A percentile compares a stretch with the other conserved stretches of the same genome.
Evolutionary conservation across 352 stramenopile genomes (phyloP).

Genomic region (Achlya hypogyna): DNA sequence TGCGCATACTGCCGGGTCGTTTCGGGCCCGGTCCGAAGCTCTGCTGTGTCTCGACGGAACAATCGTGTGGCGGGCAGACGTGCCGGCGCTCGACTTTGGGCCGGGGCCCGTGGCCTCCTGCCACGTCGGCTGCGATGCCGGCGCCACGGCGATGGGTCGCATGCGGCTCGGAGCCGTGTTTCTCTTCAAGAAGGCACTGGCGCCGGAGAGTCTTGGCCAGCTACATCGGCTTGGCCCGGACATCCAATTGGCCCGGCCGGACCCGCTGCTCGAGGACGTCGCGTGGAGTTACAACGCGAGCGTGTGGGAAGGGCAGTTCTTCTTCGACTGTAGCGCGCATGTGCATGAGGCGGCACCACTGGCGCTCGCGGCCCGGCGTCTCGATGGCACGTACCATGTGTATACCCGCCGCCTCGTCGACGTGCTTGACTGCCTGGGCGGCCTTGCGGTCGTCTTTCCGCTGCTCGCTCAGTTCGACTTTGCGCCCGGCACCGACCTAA

Average conservation of each 20-base stretch:
- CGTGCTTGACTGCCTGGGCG: conserved; percentile 17
- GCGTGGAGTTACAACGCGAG: conserved; percentile 17
- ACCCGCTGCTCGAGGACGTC: neutral
- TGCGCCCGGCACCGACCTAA: conserved; percentile 4
- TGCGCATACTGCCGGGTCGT: neutral
- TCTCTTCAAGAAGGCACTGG: conserved; percentile 14
- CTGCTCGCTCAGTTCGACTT: conserved; percentile 16
- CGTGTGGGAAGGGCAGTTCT: conserved; percentile 20
- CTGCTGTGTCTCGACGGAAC: conserved; percentile 2
- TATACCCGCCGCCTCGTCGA: conserved; percentile 7
- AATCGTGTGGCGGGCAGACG: neutral
- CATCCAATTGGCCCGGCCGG: neutral
- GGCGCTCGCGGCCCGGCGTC: neutral
- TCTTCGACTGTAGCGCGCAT: conserved; percentile 14
- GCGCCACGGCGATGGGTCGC: neutral
- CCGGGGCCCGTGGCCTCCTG: neutral
- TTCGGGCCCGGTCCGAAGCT: conserved; percentile 6
- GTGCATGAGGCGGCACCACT: conserved; percentile 11
- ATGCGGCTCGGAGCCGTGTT: conserved; percentile 3
- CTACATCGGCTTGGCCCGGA: conserved; percentile 4
- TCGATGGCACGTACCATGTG: conserved; percentile 19
- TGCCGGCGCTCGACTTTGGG: conserved; percentile 5
- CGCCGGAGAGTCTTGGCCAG: neutral
- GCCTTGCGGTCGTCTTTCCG: conserved; percentile 15
- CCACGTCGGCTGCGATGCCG: conserved; percentile 1